Percentiles rank a stretch among this genome's conserved stretches.
Conservation (phyloP, 2,329 filamentous ascomycete species). For the Scortechinia acanthostroma region DNA sequence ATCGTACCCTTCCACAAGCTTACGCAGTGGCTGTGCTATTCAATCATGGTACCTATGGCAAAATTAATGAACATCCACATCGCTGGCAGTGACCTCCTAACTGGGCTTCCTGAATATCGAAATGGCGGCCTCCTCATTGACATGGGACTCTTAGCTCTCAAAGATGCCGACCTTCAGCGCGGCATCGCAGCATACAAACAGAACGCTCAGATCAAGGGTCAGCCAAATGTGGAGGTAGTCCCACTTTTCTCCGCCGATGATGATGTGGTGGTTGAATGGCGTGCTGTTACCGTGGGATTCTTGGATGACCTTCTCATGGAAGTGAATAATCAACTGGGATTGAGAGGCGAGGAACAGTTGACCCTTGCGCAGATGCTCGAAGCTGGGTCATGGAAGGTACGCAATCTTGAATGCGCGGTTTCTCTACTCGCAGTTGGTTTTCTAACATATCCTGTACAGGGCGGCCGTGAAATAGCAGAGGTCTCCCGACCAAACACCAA, state of each 20-base stretch:
- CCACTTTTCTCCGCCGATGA: slow-evolving; percentile 51
- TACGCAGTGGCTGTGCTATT: slow-evolving; percentile 70
- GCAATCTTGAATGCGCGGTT: not conserved
- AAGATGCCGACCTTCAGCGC: slow-evolving; percentile 28
- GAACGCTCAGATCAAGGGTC: slow-evolving; percentile 12
- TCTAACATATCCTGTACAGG: slow-evolving; percentile 18
- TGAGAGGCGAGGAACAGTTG: slow-evolving; percentile 24
- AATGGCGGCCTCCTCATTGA: slow-evolving; percentile 67
- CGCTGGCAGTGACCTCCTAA: slow-evolving; percentile 45
- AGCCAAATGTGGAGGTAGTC: slow-evolving; percentile 35
- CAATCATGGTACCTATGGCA: slow-evolving; percentile 59
- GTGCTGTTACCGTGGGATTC: slow-evolving; percentile 54
- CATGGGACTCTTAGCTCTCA: slow-evolving; percentile 41
- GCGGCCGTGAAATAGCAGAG: slow-evolving; percentile 60
- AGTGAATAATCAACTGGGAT: slow-evolving; percentile 26
- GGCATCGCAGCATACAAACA: slow-evolving; percentile 32
- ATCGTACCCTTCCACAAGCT: slow-evolving; percentile 53
- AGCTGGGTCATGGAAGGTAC: slow-evolving; percentile 40
- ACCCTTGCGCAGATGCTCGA: slow-evolving; percentile 41
- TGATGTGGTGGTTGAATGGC: slow-evolving; percentile 59
- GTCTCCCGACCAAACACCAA: slow-evolving; percentile 62
- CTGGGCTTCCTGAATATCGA: slow-evolving; percentile 65
- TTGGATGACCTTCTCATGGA: slow-evolving; percentile 43
- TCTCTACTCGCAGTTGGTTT: not conserved
- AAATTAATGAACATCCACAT: slow-evolving; percentile 41